Evolutionary conservation across 2,329 filamentous ascomycete species (phyloP), one percentile per base, ranked within the genome.

Genomic region (Xenoacremonium recifei): DNA sequence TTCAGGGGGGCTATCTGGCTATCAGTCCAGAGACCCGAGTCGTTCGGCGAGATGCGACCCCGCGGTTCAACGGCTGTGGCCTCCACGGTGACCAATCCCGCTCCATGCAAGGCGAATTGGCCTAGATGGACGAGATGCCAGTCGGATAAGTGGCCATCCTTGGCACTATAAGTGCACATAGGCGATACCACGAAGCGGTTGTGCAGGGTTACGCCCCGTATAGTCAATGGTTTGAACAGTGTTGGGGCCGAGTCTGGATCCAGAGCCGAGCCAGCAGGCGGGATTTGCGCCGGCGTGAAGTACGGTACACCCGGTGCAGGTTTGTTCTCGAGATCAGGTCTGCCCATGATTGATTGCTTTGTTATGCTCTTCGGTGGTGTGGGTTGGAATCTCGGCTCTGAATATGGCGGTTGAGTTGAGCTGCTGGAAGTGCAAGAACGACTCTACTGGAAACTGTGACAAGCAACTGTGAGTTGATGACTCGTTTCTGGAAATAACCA

Each of bases 41-140:
- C 87, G 62, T 91, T 75, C 2, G 89, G 89, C 1, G 87, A 86
- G 70, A 95, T 95, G 41, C 91, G 80, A 20, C 90, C 90, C 53
- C 91, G 82, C 5, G 87, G 68, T 9, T 79, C 72, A 0, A 95
- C 86, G 21, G 82, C 73, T 1, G 87, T 90, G 19, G 90, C 89
- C 69, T 96, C 91, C 43, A 91, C 73, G 45, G 90, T 79, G 36
- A 85, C 71, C 15, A 95, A 71, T 2, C 80, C 86, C 0, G 87
- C 84, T 11, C 91, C 91, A 42, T 85, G 81, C 44, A 85, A 74
- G 17, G 88, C 77, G 53, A 90, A 90, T 47, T 88, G 84, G 42
- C 89, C 88, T 19, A 92, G 73, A 59, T 95, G 90, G 13, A 89
- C 82, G 37, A 92, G 71, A 64, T 96, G 89, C 78, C 83, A 96